These are phyloP conservation scores for Paecilomyces sp. DNA, from an alignment of 2,329 filamentous ascomycete species.

Conservation along the genomic window DNA sequence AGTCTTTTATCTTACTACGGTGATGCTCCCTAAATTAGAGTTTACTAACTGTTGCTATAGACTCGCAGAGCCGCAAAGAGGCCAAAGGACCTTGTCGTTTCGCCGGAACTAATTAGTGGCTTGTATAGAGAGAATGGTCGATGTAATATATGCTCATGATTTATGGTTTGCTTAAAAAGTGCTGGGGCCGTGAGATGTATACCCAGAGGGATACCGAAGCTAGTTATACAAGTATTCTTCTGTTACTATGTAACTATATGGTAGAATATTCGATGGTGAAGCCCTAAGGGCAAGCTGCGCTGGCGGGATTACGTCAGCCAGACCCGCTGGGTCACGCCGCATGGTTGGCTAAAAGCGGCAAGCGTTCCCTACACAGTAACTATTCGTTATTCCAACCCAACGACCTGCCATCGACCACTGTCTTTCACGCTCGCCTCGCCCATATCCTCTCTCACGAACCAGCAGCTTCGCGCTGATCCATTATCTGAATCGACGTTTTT, in stretches of 20 bases:
- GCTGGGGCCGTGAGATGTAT: neutral
- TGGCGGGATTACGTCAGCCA: neutral
- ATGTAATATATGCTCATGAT: neutral
- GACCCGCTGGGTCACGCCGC: neutral
- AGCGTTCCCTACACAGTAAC: neutral
- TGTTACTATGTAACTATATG: too few relatives aligned
- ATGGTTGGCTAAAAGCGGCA: neutral
- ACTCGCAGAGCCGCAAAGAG: constrained; percentile 38
- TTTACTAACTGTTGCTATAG: constrained; percentile 12
- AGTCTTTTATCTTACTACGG: constrained; percentile 8
- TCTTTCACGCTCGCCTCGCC: neutral
- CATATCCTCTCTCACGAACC: neutral
- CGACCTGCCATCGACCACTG: neutral
- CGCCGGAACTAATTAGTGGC: constrained; percentile 2
- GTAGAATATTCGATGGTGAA: neutral
- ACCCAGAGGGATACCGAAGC: neutral
- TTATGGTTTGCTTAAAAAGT: neutral
- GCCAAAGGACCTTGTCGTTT: constrained; percentile 34
- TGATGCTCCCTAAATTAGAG: neutral
- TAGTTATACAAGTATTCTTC: too few relatives aligned
- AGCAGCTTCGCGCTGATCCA: neutral
- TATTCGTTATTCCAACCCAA: neutral
- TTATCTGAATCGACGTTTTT: neutral
- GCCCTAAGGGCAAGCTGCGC: neutral
- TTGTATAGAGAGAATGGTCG: neutral